Evolutionary conservation across 139 green algal genomes (phyloP), one percentile per base, ranked within the genome.

Genomic region (Asterochloris sp.): DNA sequence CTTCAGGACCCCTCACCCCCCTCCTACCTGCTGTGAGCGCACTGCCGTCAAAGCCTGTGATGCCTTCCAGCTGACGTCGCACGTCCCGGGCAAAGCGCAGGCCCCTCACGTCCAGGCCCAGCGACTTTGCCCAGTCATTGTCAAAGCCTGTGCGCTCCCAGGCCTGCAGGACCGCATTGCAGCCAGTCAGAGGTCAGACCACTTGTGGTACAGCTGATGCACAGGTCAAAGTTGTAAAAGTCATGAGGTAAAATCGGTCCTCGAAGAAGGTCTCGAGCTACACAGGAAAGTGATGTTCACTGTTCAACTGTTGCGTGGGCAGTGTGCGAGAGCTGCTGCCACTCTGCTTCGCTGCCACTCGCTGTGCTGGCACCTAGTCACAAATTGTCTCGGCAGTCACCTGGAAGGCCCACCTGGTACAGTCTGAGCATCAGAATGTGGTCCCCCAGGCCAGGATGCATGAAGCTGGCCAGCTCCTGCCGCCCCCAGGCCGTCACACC

Each of bases 81-180:
- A 99, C 91, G 73, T 98, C 93, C 11, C 89, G 80, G 11, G 94
- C 96, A 83, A 97, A 97, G 29, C 90, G 90, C 89, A 98, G 93
- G 28, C 91, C 92, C 16, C 96, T 87, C 60, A 89, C 80, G 80
- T 96, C 90, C 76, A 98, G 88, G 11, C 93, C 91, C 47, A 93
- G 60, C 10, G 88, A 82, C 27, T 81, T 62, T 61, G 75, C 89
- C 88, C 89, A 93, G 10, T 90, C 81, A 10, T 75, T 26, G 6
- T 74, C 71, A n/a, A 74, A 91, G 0, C 89, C 89, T 24, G 82
- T 80, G 21, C 69, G 66, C 80, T 90, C 74, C 95, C 94, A 98
- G 0, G 78, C 87, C 74, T 90, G 85, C 83, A 84, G 11, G n/a
- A 64, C 60, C 11, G 38, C 38, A 6, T 54, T 54, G 38, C 38